Evolutionary conservation across 257 asterid species (phyloP).

Genomic region (Petunia secreta): DNA sequence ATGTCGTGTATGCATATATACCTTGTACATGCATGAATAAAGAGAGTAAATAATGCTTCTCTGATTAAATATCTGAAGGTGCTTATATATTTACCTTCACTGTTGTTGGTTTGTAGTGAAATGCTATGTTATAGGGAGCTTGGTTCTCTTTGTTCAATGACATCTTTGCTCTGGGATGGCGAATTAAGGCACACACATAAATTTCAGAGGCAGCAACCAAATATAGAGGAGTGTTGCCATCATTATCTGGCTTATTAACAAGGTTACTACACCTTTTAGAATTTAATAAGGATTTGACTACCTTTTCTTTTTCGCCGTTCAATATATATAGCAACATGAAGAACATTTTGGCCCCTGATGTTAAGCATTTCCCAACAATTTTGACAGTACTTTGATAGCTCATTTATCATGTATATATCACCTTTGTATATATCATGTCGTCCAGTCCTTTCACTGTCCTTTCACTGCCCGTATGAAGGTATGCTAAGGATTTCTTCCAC

Average conservation of each 20-base stretch:
- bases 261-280: background rate
- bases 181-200: too few species aligned
- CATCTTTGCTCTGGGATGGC: too few species aligned
- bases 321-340: constrained; percentile 12
- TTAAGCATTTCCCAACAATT: constrained; percentile 24
- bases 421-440: background rate
- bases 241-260: background rate
- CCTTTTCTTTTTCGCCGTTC: background rate
- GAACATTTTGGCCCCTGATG: background rate
- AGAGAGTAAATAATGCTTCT: too few species aligned
- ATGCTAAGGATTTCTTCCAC: constrained; percentile 11
- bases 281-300: background rate
- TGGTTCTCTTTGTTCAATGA: background rate
- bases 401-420: background rate
- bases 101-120: too few species aligned
- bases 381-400: background rate
- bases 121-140: background rate
- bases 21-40: too few species aligned
- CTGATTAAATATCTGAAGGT: too few species aligned
- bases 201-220: too few species aligned
- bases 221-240: background rate
- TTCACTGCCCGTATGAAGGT: background rate
- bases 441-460: background rate
- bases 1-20: too few species aligned
- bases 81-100: too few species aligned